Base-by-base conservation (phyloP, 75 land plant genomes). In the Cunninghamia lanceolata region DNA sequence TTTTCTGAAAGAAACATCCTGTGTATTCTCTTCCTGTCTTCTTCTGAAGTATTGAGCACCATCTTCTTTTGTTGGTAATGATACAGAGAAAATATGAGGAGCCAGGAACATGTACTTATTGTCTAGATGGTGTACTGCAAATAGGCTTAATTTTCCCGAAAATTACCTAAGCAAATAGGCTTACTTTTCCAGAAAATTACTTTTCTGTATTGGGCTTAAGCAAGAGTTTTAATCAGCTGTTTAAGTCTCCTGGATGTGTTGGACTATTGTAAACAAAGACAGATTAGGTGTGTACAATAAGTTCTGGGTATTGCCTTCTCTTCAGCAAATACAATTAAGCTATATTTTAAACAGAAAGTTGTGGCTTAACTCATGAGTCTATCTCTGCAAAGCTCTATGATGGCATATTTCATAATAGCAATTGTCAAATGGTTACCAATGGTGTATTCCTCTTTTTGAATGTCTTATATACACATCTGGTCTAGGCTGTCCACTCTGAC, bases 221-320 rank as follows among this genome's bases (percentile, higher is more conserved):
- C 82, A 78, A 78, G 82, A 35, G 82, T 78, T 78, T 78, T 78
- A 42, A 78, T 78, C 82, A 40, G 82, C 82, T 78, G 82, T 78
- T 78, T 78, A 78, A 78, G 82, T 78, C 82, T 78, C 28, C 82
- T 78, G 82, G n/a, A 78, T 42, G n/a, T 78, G 45, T 78, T 78
- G 46, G 45, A 42, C 45, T 78, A 78, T 25, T 40, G 82, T 78
- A 78, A 78, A 40, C 82, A 78, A 78, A 78, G 75, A 78, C 46
- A 42, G 82, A 78, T 78, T 78, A 28, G 39, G 82, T 78, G 82
- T 78, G 82, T 78, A 78, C 82, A 42, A 78, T 78, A 78, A 40
- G 46, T 78, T 78, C 82, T 78, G 45, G 45, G 82, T 78, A 16
- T 78, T 78, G 45, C 82, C 82, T 78, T 78, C 43, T 78, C 82